These are phyloP conservation scores for Discostella stelligeroides DNA, from an alignment of 108 stramenopile genomes.

Conservation along the genomic window DNA sequence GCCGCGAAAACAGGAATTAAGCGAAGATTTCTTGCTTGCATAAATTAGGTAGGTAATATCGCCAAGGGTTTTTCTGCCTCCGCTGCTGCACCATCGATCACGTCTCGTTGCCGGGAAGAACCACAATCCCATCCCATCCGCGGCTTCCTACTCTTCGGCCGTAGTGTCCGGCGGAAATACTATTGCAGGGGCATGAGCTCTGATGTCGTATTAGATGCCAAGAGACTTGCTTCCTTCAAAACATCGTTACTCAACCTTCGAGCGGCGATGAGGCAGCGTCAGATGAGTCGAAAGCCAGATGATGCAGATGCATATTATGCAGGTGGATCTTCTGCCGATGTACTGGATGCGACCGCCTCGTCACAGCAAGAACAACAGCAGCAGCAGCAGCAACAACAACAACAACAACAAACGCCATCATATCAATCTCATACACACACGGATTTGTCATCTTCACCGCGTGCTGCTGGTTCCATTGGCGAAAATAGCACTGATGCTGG, in stretches of 20 bases:
- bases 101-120: no score
- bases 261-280: constrained; percentile 12
- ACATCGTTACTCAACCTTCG: constrained; percentile 8
- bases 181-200: no score
- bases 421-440: not conserved
- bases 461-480: no score
- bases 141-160: not conserved
- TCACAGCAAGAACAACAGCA: not conserved
- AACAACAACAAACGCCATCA: not conserved
- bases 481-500: no score
- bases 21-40: no score
- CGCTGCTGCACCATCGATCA: no score
- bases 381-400: not conserved
- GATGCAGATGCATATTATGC: not conserved
- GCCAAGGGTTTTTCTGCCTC: no score
- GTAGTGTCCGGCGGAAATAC: no score
- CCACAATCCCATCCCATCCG: no score
- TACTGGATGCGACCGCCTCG: not conserved
- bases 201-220: not conserved
- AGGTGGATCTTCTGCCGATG: not conserved
- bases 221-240: constrained; percentile 17
- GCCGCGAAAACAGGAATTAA: no score
- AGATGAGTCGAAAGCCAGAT: not conserved
- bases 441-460: not conserved
- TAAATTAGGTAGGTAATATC: no score